Conservation (phyloP, 1,284 basidiomycete genomes). For the Sparassis latifolia region DNA sequence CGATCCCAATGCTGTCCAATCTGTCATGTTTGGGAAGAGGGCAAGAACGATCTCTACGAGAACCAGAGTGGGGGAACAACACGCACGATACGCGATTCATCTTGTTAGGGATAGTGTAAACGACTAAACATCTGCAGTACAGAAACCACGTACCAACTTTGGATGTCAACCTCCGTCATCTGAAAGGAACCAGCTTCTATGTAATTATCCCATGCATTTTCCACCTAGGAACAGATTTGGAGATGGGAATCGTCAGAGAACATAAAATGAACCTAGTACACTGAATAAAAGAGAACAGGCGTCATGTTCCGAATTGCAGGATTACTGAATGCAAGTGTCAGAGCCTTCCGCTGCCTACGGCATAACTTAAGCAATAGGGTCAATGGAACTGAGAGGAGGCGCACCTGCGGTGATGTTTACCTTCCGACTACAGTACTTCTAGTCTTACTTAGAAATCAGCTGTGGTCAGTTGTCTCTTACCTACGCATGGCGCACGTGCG, state of each 20-base stretch:
- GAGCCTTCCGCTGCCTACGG: conserved; percentile 33
- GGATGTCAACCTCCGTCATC: conserved; percentile 43
- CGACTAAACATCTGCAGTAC: conserved; percentile 5
- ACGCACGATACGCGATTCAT: conserved; percentile 45
- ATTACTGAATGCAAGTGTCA: conserved; percentile 36
- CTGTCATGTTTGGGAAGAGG: conserved; percentile 21
- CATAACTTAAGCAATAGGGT: not conserved
- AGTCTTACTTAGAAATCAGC: conserved; percentile 36
- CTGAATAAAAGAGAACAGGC: conserved; percentile 40
- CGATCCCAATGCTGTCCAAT: conserved; percentile 54
- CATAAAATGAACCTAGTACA: conserved; percentile 10
- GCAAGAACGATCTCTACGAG: not conserved
- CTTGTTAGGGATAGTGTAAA: conserved; percentile 17
- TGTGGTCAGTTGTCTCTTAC: conserved; percentile 26
- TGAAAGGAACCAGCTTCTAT: conserved; percentile 30
- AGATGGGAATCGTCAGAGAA: too few relatives aligned
- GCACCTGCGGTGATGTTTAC: conserved; percentile 39
- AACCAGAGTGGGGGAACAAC: not conserved
- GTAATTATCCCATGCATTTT: conserved; percentile 42
- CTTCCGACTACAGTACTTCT: conserved; percentile 44
- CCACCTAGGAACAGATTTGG: conserved; percentile 30
- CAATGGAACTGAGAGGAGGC: not conserved
- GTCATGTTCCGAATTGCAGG: conserved; percentile 31
- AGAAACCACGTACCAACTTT: conserved; percentile 22
- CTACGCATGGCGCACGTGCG: too few relatives aligned